phyloP scores from a whole-genome alignment of 257 asterid genomes.

The Solanum pimpinellifolium region DNA sequence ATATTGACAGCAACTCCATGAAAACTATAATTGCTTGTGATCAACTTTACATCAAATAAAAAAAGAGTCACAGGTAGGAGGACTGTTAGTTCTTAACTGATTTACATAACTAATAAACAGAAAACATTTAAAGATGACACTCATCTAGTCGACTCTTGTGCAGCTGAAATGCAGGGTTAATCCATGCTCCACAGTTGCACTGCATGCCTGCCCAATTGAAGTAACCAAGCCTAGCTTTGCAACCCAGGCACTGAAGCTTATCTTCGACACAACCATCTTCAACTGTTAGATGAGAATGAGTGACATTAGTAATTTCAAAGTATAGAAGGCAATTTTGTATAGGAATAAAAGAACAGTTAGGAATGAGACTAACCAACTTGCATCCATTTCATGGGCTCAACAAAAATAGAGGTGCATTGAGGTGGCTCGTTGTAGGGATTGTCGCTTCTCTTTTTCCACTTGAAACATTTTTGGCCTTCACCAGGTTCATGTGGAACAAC shows the following conservation, averaged over 20 bases:
- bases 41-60: background rate
- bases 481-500: slow-evolving; percentile 63
- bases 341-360: background rate
- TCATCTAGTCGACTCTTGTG: slow-evolving; percentile 82
- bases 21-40: background rate
- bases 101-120: background rate
- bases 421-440: slow-evolving; percentile 14
- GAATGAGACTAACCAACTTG: slow-evolving; percentile 35
- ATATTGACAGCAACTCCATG: background rate
- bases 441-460: slow-evolving; percentile 50
- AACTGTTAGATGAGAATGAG: slow-evolving; percentile 28
- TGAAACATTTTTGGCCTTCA: slow-evolving; percentile 59
- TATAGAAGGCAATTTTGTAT: background rate
- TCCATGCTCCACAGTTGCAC: slow-evolving; percentile 88
- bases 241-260: slow-evolving; percentile 72
- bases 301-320: slow-evolving; percentile 1
- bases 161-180: slow-evolving; percentile 91
- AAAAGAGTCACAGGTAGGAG: background rate
- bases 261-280: slow-evolving; percentile 66
- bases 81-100: background rate
- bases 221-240: slow-evolving; percentile 76
- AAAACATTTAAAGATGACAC: slow-evolving; percentile 22
- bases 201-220: slow-evolving; percentile 97
- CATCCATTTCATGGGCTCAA: slow-evolving; percentile 98
- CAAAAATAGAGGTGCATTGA: slow-evolving; percentile 81